A percentile compares a stretch with the other conserved stretches of the same genome.
phyloP scores from a whole-genome alignment of 352 stramenopile species.

The Globisporangium solare region DNA sequence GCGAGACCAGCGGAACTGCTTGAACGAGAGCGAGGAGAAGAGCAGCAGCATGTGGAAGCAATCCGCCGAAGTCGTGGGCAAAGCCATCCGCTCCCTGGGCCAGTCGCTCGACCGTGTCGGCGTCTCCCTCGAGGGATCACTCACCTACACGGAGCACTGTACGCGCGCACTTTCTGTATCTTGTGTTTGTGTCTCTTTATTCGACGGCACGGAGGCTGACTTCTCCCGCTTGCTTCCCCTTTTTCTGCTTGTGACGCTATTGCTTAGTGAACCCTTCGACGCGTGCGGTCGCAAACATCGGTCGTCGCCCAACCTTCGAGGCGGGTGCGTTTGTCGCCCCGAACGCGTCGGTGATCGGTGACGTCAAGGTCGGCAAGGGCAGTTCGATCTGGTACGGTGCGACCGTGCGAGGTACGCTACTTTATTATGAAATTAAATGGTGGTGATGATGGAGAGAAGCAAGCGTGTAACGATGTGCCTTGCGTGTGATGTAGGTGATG shows the following conservation, averaged over 20 bases:
- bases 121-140: constrained; percentile 69
- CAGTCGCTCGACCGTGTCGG: constrained; percentile 84
- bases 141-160: constrained; percentile 88
- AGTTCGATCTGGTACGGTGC: constrained; percentile 93
- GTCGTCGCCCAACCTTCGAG: constrained; percentile 53
- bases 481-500: constrained; percentile 44
- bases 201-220: background rate
- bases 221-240: background rate
- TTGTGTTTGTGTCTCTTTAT: no score
- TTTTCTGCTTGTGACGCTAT: background rate
- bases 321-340: constrained; percentile 84
- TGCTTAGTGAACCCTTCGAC: constrained; percentile 78
- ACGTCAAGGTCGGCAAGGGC: constrained; percentile 89
- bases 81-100: constrained; percentile 78
- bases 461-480: background rate
- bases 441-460: constrained; percentile 2
- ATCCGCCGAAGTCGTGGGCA: constrained; percentile 65
- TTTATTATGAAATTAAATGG: background rate
- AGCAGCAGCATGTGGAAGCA: constrained; percentile 57
- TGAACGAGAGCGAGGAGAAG: constrained; percentile 24
- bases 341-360: constrained; percentile 90
- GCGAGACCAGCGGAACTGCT: constrained; percentile 18
- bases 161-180: constrained; percentile 20
- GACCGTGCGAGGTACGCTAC: constrained; percentile 69
- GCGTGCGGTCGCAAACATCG: constrained; percentile 66